These are phyloP conservation scores for Malus domestica DNA, from an alignment of 306 rosid species.

Conservation along the genomic window DNA sequence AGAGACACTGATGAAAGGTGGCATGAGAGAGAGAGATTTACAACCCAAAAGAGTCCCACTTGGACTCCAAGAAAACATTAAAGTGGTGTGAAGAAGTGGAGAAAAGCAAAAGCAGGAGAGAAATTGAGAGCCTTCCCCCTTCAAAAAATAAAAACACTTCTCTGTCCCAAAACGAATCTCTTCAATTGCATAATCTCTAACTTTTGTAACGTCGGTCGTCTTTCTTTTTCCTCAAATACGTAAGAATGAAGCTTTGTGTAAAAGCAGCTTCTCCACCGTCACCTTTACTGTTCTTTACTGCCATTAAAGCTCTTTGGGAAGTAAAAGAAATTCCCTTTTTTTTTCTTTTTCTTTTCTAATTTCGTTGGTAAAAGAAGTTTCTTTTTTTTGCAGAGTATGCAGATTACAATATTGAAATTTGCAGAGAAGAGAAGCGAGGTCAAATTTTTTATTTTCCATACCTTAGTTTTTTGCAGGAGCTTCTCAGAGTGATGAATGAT, in stretches of 20 bases:
- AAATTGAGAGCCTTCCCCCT: slow-evolving; percentile 35
- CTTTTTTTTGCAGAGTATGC: neutral
- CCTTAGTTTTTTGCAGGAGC: neutral
- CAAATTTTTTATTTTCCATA: neutral
- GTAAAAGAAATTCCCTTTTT: neutral
- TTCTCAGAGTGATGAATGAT: neutral
- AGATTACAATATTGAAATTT: neutral
- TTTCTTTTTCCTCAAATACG: slow-evolving; percentile 54
- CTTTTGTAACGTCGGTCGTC: slow-evolving; percentile 17
- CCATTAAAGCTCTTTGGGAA: neutral
- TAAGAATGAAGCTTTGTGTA: slow-evolving; percentile 50
- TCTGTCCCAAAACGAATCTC: slow-evolving; percentile 40
- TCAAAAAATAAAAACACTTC: neutral
- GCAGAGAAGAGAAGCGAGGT: neutral
- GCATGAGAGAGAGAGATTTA: slow-evolving; percentile 21
- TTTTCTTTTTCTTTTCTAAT: neutral
- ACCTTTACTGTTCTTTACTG: slow-evolving; percentile 34
- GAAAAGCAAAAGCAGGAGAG: slow-evolving; percentile 29
- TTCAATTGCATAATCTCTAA: slow-evolving; percentile 27
- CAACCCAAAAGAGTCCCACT: slow-evolving; percentile 38
- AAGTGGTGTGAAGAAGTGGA: slow-evolving; percentile 55
- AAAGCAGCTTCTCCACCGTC: slow-evolving; percentile 38
- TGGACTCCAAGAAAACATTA: slow-evolving; percentile 47
- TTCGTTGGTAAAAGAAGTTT: neutral
- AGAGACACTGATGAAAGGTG: slow-evolving; percentile 22